These are phyloP conservation scores for Cardiospermum halicacabum DNA, from an alignment of 345 rosid species.

Conservation along the genomic window DNA sequence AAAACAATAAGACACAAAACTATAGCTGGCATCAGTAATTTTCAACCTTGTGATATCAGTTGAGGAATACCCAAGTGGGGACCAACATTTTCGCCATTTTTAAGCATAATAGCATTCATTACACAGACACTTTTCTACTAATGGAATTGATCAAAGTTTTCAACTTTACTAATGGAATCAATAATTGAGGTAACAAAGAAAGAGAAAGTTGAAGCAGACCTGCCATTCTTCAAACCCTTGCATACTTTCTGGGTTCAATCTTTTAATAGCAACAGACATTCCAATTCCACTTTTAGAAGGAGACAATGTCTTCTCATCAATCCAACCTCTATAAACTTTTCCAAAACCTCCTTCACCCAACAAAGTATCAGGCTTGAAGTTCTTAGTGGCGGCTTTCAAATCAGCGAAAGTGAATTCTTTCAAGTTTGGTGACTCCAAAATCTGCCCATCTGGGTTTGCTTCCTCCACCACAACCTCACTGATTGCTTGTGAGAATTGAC, in stretches of 20 bases:
- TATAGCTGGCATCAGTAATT: not conserved
- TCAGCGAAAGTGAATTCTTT: constrained; percentile 48
- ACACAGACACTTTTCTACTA: too few species aligned
- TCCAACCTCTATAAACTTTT: constrained; percentile 74
- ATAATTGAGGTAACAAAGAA: not conserved
- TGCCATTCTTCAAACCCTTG: constrained; percentile 87
- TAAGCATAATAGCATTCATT: too few species aligned
- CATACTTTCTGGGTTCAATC: constrained; percentile 57
- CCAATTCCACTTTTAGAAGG: constrained; percentile 63
- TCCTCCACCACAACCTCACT: constrained; percentile 29
- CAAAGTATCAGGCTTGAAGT: constrained; percentile 55
- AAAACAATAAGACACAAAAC: not conserved
- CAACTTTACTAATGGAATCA: not conserved
- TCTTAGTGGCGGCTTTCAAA: constrained; percentile 51
- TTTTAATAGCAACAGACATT: constrained; percentile 66
- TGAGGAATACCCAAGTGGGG: constrained; percentile 12
- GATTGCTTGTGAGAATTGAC: constrained; percentile 39
- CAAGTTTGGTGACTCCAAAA: constrained; percentile 38
- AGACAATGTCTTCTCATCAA: constrained; percentile 49
- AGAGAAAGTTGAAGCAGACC: constrained; percentile 24
- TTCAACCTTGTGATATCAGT: constrained; percentile 3
- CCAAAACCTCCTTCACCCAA: constrained; percentile 94
- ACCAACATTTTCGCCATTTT: constrained; percentile 4
- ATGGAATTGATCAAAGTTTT: not conserved
- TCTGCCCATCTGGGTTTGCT: constrained; percentile 19